phyloP scores from a whole-genome alignment of 345 rosid species.

The Gossypium rotundifolium region DNA sequence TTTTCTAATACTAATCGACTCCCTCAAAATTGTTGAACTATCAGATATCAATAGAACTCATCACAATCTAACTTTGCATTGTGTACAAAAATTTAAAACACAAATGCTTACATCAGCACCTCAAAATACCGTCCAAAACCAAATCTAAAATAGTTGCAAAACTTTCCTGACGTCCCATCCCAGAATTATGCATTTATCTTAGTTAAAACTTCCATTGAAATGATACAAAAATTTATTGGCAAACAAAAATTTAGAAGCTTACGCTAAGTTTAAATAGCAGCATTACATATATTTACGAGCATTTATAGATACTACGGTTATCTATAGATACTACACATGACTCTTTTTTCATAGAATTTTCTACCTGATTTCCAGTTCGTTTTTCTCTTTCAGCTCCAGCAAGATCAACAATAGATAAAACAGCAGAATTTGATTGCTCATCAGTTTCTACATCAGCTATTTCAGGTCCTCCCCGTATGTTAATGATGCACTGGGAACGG shows the following conservation, averaged over 20 bases:
- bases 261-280: background rate
- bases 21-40: background rate
- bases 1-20: background rate
- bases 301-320: background rate
- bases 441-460: constrained; percentile 24
- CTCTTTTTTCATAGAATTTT: background rate
- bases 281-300: background rate
- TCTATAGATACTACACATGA: background rate
- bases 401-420: constrained; percentile 76
- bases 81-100: background rate
- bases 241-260: background rate
- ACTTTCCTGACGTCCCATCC: background rate
- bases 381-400: constrained; percentile 98
- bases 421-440: constrained; percentile 33
- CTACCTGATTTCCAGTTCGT: constrained; percentile 71
- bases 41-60: background rate
- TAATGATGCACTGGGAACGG: constrained; percentile 94
- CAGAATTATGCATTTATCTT: background rate
- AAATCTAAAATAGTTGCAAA: background rate
- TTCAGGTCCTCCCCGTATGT: constrained; percentile 34
- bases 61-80: background rate
- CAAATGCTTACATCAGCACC: background rate
- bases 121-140: background rate
- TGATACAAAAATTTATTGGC: background rate
- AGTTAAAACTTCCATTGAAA: background rate